Conservation (phyloP, 306 rosid species). For the Trifolium fragiferum region DNA sequence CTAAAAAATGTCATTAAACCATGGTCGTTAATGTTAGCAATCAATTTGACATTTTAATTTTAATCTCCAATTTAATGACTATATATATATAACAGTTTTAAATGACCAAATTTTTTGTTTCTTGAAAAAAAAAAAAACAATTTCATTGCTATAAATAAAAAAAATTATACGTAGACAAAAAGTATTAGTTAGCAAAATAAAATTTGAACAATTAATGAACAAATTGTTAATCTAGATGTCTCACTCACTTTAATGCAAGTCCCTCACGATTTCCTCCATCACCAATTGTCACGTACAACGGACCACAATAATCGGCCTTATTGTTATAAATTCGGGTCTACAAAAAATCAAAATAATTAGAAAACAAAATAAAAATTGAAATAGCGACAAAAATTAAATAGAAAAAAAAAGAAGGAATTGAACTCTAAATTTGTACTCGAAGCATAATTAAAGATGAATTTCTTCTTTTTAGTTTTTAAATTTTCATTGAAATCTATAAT, state of each 20-base stretch:
- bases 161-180: no score
- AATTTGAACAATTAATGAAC: no score
- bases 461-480: neutral
- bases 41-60: no score
- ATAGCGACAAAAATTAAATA: neutral
- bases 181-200: neutral
- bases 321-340: constrained; percentile 68
- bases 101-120: no score
- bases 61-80: no score
- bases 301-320: constrained; percentile 63
- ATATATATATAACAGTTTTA: no score
- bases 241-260: constrained; percentile 61
- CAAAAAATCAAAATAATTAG: neutral
- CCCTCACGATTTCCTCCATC: constrained; percentile 89
- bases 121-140: no score
- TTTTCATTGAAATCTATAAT: neutral
- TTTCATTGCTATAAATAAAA: no score
- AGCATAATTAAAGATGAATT: neutral
- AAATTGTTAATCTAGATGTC: no score
- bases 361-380: neutral
- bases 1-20: no score
- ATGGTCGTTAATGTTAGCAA: no score
- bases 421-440: neutral
- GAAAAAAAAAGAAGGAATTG: neutral
- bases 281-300: constrained; percentile 63